Base-by-base conservation (phyloP, 2,329 filamentous ascomycete species). In the Thielaviopsis euricoi region DNA sequence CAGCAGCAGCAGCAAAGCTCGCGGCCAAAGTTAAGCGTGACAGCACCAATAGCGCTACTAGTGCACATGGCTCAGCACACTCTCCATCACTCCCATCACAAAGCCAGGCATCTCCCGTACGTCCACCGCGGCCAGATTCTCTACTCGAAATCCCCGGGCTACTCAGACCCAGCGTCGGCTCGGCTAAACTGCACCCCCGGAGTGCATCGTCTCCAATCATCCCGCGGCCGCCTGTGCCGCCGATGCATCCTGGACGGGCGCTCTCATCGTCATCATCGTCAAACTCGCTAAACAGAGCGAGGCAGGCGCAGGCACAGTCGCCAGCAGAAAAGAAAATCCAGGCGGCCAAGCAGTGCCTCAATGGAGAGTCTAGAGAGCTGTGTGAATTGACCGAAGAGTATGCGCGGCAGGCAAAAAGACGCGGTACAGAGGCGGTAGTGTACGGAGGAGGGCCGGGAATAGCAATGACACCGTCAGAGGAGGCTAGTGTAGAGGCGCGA, bases 181-280 rank as follows among this genome's bases (percentile, higher is more conserved):
- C 54, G 3, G 21, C 17, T 25, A 59, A 59, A 50, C 40, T 59
- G 15, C 58, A 59, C 33, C 58, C 58, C 7, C 48, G 53, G 9
- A 59, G 58, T 49, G 53, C 58, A 3, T 49, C 46, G 25, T 53
- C 53, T 9, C 58, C 58, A 10, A 59, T 57, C 22, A 37, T 59
- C 15, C 50, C 58, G n/a, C 50, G 51, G 2, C 37, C 58, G 19
- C 58, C 58, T 33, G 51, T 60, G n/a, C 58, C 58, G 19, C 55
- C 55, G 29, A 57, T 60, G 55, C 58, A 60, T 53, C 58, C 58
- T 13, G 58, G 58, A 2, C 55, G 58, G 21, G 46, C 48, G 7
- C 57, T 58, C 19, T 53, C 49, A 12, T 50, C 55, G n/a, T 51
- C 55, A 10, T 57, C 48, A 33, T 57, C 55, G 3, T 52, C 49